These are phyloP conservation scores for Aspergillus pseudoviridinutans DNA, from an alignment of 2,329 filamentous ascomycete genomes.

Conservation along the genomic window DNA sequence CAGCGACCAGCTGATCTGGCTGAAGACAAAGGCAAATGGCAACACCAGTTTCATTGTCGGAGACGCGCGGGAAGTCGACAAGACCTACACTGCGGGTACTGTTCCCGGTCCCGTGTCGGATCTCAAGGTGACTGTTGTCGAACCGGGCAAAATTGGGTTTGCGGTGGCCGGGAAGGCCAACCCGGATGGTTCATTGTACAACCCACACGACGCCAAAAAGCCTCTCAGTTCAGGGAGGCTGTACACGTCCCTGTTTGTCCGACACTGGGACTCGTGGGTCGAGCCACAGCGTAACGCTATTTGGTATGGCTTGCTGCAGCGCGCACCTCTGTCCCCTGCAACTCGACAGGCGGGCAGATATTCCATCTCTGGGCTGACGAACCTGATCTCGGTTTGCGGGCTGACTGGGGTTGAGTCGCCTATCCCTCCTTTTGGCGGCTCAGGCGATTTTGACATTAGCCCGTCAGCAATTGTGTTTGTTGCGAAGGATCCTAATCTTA, in stretches of 20 bases:
- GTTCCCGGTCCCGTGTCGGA: slow-evolving; percentile 45
- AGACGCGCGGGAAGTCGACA: slow-evolving; percentile 37
- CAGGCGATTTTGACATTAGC: slow-evolving; percentile 46
- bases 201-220: slow-evolving; percentile 47
- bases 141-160: slow-evolving; percentile 42
- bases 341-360: slow-evolving; percentile 37
- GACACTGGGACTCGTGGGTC: slow-evolving; percentile 52
- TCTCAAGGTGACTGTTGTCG: slow-evolving; percentile 42
- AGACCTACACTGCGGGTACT: slow-evolving; percentile 43
- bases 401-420: slow-evolving; percentile 43
- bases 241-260: slow-evolving; percentile 50
- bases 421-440: slow-evolving; percentile 46
- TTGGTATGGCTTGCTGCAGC: slow-evolving; percentile 47
- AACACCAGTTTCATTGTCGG: slow-evolving; percentile 45
- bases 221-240: slow-evolving; percentile 44
- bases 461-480: slow-evolving; percentile 44
- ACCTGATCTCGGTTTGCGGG: slow-evolving; percentile 39
- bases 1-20: slow-evolving; percentile 43
- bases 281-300: slow-evolving; percentile 48
- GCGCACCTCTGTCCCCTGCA: slow-evolving; percentile 33
- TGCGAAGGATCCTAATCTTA: slow-evolving; percentile 43
- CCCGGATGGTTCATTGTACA: slow-evolving; percentile 46
- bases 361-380: slow-evolving; percentile 40
- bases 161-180: slow-evolving; percentile 47
- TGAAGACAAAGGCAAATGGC: slow-evolving; percentile 43